phyloP scores from a whole-genome alignment of 106 monocot genomes.

The Dioscorea dumetorum region DNA sequence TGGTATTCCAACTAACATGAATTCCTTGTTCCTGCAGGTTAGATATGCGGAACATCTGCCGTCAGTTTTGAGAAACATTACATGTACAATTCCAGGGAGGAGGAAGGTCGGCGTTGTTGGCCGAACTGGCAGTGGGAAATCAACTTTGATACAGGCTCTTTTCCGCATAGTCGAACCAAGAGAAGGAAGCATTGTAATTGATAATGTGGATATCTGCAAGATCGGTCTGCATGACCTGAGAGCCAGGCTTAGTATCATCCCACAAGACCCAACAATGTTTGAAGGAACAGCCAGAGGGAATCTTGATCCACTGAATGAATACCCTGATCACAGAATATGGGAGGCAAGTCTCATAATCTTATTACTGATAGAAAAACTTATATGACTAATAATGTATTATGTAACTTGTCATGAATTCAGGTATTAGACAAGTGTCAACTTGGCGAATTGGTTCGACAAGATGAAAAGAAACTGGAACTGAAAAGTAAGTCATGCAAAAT shows the following conservation, averaged over 20 bases:
- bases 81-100: constrained; percentile 70
- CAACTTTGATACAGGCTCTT: constrained; percentile 82
- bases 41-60: constrained; percentile 81
- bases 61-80: constrained; percentile 54
- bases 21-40: constrained; percentile 31
- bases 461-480: constrained; percentile 69
- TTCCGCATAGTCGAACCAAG: constrained; percentile 83
- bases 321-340: constrained; percentile 60
- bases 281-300: constrained; percentile 82
- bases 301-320: constrained; percentile 63
- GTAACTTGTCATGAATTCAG: constrained; percentile 14
- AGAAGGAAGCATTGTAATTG: constrained; percentile 61
- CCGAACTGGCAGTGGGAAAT: constrained; percentile 83
- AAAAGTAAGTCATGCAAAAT: constrained; percentile 26
- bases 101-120: constrained; percentile 84
- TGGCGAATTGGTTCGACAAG: constrained; percentile 63
- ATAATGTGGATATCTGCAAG: constrained; percentile 65
- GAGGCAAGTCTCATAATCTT: constrained; percentile 16
- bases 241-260: constrained; percentile 74
- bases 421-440: constrained; percentile 83
- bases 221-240: constrained; percentile 79
- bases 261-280: constrained; percentile 88
- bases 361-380: no score
- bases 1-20: no score
- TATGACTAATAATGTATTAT: no score